A percentile compares a stretch with the other conserved stretches of the same genome.
These are phyloP conservation scores for Aphanomyces cochlioides DNA, from an alignment of 352 stramenopile genomes.

Conservation along the genomic window DNA sequence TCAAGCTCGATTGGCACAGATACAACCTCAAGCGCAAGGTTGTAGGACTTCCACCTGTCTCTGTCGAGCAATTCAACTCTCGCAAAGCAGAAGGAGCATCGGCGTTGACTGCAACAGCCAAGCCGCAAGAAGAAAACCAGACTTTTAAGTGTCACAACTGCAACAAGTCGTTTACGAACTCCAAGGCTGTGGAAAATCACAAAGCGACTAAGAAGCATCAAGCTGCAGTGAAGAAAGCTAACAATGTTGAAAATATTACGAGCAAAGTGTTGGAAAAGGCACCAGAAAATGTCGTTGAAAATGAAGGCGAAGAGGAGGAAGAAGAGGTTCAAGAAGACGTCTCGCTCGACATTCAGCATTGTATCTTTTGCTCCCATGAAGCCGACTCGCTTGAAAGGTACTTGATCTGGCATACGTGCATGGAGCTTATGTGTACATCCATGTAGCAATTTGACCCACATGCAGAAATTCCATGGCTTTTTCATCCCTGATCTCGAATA, in stretches of 20 bases:
- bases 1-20: slow-evolving; percentile 96
- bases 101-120: slow-evolving; percentile 39
- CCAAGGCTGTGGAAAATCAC: slow-evolving; percentile 83
- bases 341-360: slow-evolving; percentile 71
- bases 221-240: slow-evolving; percentile 69
- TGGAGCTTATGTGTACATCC: no score
- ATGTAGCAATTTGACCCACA: slow-evolving; percentile 73
- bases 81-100: slow-evolving; percentile 55
- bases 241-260: slow-evolving; percentile 58
- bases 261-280: slow-evolving; percentile 54
- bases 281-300: slow-evolving; percentile 42
- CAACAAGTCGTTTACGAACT: slow-evolving; percentile 79
- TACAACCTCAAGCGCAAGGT: slow-evolving; percentile 97
- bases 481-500: slow-evolving; percentile 94
- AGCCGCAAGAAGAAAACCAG: slow-evolving; percentile 16
- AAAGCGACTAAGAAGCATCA: slow-evolving; percentile 82
- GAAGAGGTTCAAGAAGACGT: slow-evolving; percentile 64
- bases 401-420: no score
- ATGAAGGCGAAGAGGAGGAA: slow-evolving; percentile 41
- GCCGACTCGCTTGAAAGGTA: slow-evolving; percentile 52
- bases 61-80: slow-evolving; percentile 78
- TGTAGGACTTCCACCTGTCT: slow-evolving; percentile 89
- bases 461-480: slow-evolving; percentile 93
- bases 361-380: slow-evolving; percentile 74
- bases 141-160: slow-evolving; percentile 74